Evolutionary conservation across 1,284 basidiomycete species (phyloP), one percentile per base, ranked within the genome.

Genomic region (Tilletia caries): DNA sequence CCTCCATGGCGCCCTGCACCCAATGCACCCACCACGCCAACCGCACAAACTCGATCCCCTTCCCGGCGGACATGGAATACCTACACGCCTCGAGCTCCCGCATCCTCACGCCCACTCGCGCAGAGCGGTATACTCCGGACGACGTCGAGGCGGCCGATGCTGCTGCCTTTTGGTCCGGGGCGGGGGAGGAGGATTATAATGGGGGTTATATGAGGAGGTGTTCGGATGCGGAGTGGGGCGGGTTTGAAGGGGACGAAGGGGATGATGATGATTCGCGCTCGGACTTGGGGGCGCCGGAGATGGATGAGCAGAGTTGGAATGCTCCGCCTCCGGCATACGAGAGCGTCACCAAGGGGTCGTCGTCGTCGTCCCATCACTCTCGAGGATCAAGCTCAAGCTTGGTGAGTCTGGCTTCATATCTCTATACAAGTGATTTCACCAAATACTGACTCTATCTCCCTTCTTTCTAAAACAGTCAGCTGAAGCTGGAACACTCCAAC

Each of bases 371-470:
- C 10, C 37, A 41, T 15, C 37, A 15, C 15, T 41, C 37, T 6
- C 37, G 37, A 6, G 15, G 37, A 15, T 10, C 37, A 10, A 10
- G 37, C 37, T 41, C 37, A 68, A 86, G 83, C 65, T 68, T 54
- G 72, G 75, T 68, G 60, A 64, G 41, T 33, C 15, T 15, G 52
- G 15, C 32, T 33, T n/a, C n/a, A n/a, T n/a, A n/a, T n/a, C n/a
- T n/a, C n/a, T n/a, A n/a, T n/a, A n/a, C n/a, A n/a, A n/a, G n/a
- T n/a, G n/a, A n/a, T n/a, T n/a, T n/a, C n/a, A n/a, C n/a, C n/a
- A n/a, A n/a, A n/a, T n/a, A n/a, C n/a, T n/a, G n/a, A n/a, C n/a
- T n/a, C 33, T 20, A 15, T 20, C 33, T 66, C 25, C 68, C 52
- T 58, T 37, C 67, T 32, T 34, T 6, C 13, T 37, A 46, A 12